These are phyloP conservation scores for Colletotrichum abscissum DNA, from an alignment of 2,329 filamentous ascomycete genomes.

Conservation along the genomic window DNA sequence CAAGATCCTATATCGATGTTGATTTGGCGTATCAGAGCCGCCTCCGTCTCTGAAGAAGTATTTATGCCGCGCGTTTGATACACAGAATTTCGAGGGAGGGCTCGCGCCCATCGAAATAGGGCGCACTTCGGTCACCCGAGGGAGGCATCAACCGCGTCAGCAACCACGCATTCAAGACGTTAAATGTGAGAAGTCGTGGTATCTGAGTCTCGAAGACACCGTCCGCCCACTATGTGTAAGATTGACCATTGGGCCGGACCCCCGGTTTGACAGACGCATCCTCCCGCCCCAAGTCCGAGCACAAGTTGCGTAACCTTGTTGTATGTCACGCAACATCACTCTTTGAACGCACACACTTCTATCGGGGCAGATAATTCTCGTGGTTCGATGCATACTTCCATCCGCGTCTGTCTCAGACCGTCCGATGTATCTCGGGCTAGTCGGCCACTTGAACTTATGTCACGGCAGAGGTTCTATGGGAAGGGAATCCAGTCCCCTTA, in stretches of 20 bases:
- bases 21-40: neutral
- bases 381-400: neutral
- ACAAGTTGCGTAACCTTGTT: neutral
- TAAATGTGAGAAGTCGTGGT: neutral
- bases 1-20: neutral
- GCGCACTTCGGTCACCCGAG: neutral
- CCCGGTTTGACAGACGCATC: slow-evolving; percentile 2
- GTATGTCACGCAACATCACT: neutral
- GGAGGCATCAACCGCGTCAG: neutral
- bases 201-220: neutral
- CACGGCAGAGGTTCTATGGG: neutral
- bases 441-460: neutral
- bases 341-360: neutral
- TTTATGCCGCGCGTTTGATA: neutral
- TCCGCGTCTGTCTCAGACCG: neutral
- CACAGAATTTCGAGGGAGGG: neutral
- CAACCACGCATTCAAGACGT: neutral
- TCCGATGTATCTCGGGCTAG: neutral
- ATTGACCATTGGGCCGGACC: slow-evolving; percentile 8
- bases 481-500: neutral
- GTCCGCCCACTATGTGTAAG: neutral
- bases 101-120: neutral
- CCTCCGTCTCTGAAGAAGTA: neutral
- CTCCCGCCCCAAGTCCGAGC: neutral
- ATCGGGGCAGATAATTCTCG: neutral